Evolutionary conservation across 495 filamentous ascomycete species (phyloP), one percentile per base, ranked within the genome.

Genomic region (Trichoderma erinaceum): DNA sequence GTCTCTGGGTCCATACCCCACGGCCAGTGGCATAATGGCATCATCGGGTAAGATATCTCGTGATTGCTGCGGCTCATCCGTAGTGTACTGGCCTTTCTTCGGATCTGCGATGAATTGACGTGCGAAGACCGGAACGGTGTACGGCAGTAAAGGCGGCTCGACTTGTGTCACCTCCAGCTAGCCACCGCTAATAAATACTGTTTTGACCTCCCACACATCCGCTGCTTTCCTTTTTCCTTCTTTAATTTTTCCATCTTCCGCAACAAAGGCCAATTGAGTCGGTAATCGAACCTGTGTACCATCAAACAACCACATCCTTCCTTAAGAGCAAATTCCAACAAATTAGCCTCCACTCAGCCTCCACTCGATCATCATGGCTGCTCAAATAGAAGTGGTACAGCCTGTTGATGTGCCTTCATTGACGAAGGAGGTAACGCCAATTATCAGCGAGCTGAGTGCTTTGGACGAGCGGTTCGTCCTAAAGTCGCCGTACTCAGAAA

Each of bases 401-500:
- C 56, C 56, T 32, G 13, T 61, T 3, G 56, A 61, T 15, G 56
- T 61, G 56, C 8, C 56, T 25, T 32, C 56, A 13, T 61, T 32
- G 56, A 23, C 27, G 2, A 61, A 29, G 27, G 27, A 61, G 56
- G 11, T 12, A 6, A 61, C 25, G 2, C 56, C 56, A 15, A 25
- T 27, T 13, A 29, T 61, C 56, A 48, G 13, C n/a, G 56, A 27
- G 16, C 25, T 61, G 25, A 32, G 13, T 23, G 23, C 56, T 10
- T 3, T 61, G 12, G 27, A 61, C 27, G 56, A 46, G 5, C 12
- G 43, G 3, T 46, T 66, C 44, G 25, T 66, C 43, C 27, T 66
- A 2, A 81, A 86, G 52, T 95, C 92, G 11, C 92, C 92, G 0
- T 97, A 96, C 73, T 84, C 86, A 46, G 82, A 85, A 56, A 71